These are phyloP conservation scores for Nakazawaea wickerhamii DNA, from an alignment of 805 yeast genomes.

Conservation along the genomic window DNA sequence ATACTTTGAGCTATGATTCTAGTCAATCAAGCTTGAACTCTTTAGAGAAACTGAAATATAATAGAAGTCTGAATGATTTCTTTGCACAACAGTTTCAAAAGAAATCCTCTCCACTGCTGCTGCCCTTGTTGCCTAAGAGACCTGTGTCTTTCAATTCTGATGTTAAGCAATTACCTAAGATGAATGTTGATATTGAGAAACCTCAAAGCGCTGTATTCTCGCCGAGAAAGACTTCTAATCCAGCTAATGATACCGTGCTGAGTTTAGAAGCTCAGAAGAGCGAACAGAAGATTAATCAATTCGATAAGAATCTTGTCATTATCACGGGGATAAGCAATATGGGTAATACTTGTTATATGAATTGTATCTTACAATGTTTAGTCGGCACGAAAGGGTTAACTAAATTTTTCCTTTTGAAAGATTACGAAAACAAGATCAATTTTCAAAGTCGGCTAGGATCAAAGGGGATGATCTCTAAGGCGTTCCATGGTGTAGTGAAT, in stretches of 20 bases:
- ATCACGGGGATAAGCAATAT: slow-evolving; percentile 72
- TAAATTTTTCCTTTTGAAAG: slow-evolving; percentile 53
- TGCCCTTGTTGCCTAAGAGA: neutral
- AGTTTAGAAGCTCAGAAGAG: slow-evolving; percentile 9
- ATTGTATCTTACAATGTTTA: slow-evolving; percentile 82
- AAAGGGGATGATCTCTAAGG: slow-evolving; percentile 69
- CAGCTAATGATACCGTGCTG: neutral
- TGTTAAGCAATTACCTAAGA: neutral
- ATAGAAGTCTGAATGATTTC: slow-evolving; percentile 10
- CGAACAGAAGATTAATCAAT: slow-evolving; percentile 3
- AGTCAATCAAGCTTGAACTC: neutral
- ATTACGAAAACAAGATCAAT: slow-evolving; percentile 65
- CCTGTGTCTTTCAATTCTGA: neutral
- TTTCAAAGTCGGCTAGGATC: slow-evolving; percentile 71
- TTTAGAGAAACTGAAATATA: slow-evolving; percentile 3
- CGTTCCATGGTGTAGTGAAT: slow-evolving; percentile 54
- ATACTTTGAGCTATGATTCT: neutral
- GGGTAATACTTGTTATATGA: slow-evolving; percentile 93
- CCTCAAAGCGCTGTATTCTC: slow-evolving; percentile 7
- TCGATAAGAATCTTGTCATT: slow-evolving; percentile 27
- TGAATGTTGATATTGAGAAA: slow-evolving; percentile 3
- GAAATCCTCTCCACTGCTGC: neutral
- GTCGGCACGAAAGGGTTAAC: slow-evolving; percentile 66
- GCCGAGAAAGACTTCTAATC: neutral
- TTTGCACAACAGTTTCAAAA: slow-evolving; percentile 4